Percentiles rank a stretch among this genome's conserved stretches.
Conservation (phyloP, 2,329 filamentous ascomycete genomes). For the Fusarium brevicatenulatum region DNA sequence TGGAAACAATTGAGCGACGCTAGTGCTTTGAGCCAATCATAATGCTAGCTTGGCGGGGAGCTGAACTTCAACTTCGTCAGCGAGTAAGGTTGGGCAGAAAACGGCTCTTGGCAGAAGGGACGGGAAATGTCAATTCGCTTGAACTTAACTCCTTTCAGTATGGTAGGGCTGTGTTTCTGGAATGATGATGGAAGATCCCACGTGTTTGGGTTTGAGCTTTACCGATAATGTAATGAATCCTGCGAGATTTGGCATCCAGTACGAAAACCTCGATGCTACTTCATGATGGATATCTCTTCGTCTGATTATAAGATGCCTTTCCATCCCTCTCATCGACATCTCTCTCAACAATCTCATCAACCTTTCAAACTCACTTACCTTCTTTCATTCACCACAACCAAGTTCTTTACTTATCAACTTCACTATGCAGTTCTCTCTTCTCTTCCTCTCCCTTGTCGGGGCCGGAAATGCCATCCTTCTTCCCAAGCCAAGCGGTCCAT, state of each 20-base stretch:
- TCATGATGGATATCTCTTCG: neutral
- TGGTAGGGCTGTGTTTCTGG: neutral
- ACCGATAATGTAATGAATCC: neutral
- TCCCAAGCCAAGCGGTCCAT: conserved; percentile 46
- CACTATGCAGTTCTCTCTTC: conserved; percentile 31
- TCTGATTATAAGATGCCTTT: neutral
- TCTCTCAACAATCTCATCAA: neutral
- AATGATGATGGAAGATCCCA: neutral
- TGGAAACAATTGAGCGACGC: conserved; percentile 39
- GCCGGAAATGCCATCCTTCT: conserved; percentile 41
- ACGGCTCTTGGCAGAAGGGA: neutral
- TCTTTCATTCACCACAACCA: no score
- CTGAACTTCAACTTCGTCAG: neutral
- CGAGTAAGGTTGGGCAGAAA: no score
- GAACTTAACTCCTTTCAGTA: conserved; percentile 11
- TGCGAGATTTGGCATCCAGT: neutral
- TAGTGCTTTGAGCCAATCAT: conserved; percentile 25
- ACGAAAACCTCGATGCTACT: neutral
- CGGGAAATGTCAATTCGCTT: conserved; percentile 1
- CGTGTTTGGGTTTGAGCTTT: neutral
- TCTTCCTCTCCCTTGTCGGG: conserved; percentile 27
- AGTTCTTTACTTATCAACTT: rapidly evolving
- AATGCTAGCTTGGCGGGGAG: neutral
- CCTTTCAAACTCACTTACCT: rapidly evolving
- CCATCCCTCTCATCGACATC: rapidly evolving